Percentiles rank a stretch among this genome's conserved stretches.
Conservation (phyloP, 1,139 yeast genomes). For the Pichia sp. region DNA sequence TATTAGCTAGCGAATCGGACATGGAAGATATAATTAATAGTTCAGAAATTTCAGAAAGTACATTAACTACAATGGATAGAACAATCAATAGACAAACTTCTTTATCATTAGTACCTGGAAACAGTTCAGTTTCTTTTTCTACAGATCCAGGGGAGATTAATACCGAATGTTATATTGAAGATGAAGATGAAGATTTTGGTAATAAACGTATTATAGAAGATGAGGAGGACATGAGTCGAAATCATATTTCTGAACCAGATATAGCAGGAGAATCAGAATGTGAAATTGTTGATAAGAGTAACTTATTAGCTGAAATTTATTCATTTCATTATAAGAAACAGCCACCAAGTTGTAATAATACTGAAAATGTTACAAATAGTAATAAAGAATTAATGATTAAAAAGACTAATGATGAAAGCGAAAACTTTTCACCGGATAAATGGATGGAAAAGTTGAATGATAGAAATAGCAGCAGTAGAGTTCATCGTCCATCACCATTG, state of each 20-base stretch:
- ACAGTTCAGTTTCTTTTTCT: conserved; percentile 9
- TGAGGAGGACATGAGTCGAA: background rate
- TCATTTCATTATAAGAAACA: conserved; percentile 12
- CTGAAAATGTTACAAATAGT: background rate
- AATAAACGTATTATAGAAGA: background rate
- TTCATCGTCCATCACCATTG: conserved; percentile 12
- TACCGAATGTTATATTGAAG: conserved; percentile 14
- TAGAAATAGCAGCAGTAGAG: background rate
- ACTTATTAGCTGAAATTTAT: conserved; percentile 18
- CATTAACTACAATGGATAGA: conserved; percentile 8
- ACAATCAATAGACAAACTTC: conserved; percentile 3
- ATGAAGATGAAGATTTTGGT: background rate
- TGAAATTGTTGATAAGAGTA: conserved; percentile 12
- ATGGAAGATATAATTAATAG: conserved; percentile 13
- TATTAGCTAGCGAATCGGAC: conserved; percentile 10
- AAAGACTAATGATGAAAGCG: background rate
- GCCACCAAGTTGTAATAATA: background rate
- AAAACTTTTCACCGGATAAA: conserved; percentile 4
- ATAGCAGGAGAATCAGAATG: background rate
- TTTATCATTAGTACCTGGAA: background rate
- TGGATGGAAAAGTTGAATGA: conserved; percentile 2
- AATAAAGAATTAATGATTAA: background rate
- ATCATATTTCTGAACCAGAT: background rate
- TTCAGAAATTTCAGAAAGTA: conserved; percentile 14
- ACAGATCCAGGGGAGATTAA: conserved; percentile 17